Conservation (phyloP, 2,329 filamentous ascomycete species). For the Aspergillus costaricaensis region DNA sequence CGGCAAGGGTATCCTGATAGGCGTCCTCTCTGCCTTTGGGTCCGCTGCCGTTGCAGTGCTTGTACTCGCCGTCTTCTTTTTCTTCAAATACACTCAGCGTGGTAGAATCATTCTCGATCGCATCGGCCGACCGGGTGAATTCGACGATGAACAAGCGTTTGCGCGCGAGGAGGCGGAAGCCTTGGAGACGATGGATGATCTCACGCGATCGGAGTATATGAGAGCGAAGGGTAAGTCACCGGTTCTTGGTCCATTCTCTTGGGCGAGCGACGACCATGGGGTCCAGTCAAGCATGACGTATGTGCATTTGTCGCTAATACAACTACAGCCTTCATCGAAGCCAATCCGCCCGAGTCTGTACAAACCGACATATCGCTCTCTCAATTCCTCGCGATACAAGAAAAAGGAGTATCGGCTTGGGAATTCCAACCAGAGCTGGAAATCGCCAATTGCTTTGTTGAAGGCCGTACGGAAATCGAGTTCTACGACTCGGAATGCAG, state of each 20-base stretch:
- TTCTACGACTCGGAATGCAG: slow-evolving; percentile 98
- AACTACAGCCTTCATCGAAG: slow-evolving; percentile 78
- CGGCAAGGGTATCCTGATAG: slow-evolving; percentile 84
- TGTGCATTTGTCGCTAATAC: slow-evolving; percentile 5
- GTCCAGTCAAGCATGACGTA: background rate
- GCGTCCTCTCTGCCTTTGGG: slow-evolving; percentile 89
- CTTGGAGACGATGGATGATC: slow-evolving; percentile 91
- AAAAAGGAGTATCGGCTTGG: slow-evolving; percentile 99
- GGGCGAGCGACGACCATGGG: background rate
- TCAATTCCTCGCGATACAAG: slow-evolving; percentile 96
- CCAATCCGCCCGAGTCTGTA: slow-evolving; percentile 90
- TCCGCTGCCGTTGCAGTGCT: slow-evolving; percentile 83
- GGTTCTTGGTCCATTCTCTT: background rate
- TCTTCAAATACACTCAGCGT: slow-evolving; percentile 85
- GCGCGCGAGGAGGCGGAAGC: slow-evolving; percentile 91
- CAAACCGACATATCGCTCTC: slow-evolving; percentile 97
- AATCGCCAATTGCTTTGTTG: slow-evolving; percentile 98
- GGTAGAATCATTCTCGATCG: slow-evolving; percentile 92
- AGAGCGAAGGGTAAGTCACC: slow-evolving; percentile 80
- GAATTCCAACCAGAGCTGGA: slow-evolving; percentile 99
- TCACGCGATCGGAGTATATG: slow-evolving; percentile 85
- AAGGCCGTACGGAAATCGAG: slow-evolving; percentile 93
- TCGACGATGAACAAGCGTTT: slow-evolving; percentile 96
- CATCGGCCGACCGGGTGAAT: slow-evolving; percentile 90
- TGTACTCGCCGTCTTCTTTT: slow-evolving; percentile 80